Percentiles rank a stretch among this genome's conserved stretches.
Evolutionary conservation across 345 rosid species (phyloP).

Genomic region (Jatropha curcas): DNA sequence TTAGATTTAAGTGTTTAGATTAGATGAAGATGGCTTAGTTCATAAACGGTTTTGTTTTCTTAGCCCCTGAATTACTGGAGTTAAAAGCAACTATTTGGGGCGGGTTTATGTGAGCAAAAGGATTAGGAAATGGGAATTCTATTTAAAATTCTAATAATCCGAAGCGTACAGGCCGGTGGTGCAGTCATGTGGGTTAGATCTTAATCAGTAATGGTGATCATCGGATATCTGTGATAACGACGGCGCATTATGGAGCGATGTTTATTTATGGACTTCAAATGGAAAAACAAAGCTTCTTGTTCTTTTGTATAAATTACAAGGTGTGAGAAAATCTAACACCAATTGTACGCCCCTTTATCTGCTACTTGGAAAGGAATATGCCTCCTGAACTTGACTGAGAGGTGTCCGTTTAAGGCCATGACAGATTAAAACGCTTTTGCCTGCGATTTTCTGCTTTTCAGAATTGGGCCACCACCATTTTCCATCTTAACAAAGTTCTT

Average conservation of each 20-base stretch:
- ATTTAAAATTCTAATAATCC: conserved; percentile 2
- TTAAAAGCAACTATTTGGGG: no score
- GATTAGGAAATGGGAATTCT: no score
- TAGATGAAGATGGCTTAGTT: no score
- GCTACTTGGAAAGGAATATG: conserved; percentile 20
- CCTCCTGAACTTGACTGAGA: conserved; percentile 23
- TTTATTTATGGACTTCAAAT: neutral
- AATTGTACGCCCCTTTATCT: neutral
- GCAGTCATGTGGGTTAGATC: conserved; percentile 29
- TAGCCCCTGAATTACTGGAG: no score
- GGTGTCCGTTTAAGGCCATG: conserved; percentile 23
- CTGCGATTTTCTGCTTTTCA: conserved; percentile 10
- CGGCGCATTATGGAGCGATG: conserved; percentile 4
- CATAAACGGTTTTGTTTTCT: no score
- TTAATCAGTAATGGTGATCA: conserved; percentile 16
- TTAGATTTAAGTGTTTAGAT: no score
- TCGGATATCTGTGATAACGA: conserved; percentile 2
- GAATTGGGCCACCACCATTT: conserved; percentile 19
- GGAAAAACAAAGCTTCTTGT: neutral
- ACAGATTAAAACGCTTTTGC: conserved; percentile 19
- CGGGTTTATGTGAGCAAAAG: no score
- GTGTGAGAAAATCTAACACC: conserved; percentile 2
- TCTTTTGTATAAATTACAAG: conserved; percentile 19
- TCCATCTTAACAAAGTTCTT: neutral
- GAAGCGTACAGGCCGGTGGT: conserved; percentile 7